phyloP scores from a whole-genome alignment of 352 stramenopile genomes.

The Phytophthora brassicae region DNA sequence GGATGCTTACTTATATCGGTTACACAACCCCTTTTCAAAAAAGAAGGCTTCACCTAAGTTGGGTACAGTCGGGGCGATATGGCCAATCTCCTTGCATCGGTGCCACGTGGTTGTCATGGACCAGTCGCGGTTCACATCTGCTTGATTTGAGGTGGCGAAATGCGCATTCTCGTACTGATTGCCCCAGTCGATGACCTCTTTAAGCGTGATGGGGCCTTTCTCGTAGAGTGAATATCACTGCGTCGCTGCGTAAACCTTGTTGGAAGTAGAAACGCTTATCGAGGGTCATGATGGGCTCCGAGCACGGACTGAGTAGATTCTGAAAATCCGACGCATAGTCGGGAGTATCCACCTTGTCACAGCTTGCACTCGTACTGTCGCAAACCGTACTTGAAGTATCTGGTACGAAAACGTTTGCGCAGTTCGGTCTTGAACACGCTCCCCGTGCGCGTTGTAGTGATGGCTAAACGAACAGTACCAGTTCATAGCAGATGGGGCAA shows the following conservation, averaged over 20 bases:
- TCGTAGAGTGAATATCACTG: too few relatives aligned
- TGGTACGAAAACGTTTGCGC: too few relatives aligned
- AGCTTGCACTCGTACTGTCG: too few relatives aligned
- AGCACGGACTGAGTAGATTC: too few relatives aligned
- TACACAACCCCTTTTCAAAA: background rate
- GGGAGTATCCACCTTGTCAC: too few relatives aligned
- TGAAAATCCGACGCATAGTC: too few relatives aligned
- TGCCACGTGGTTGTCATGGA: background rate
- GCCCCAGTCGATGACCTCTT: background rate
- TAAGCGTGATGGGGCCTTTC: background rate
- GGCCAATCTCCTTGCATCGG: background rate
- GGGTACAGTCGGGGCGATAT: background rate
- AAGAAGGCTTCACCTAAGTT: background rate
- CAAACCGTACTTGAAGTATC: too few relatives aligned
- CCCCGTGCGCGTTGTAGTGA: background rate
- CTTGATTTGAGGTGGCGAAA: background rate
- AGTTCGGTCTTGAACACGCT: background rate
- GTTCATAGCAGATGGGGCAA: background rate
- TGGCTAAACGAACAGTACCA: background rate
- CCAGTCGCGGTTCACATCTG: background rate
- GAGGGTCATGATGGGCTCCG: too few relatives aligned
- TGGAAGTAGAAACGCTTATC: background rate
- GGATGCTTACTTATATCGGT: background rate
- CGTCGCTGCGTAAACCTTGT: background rate
- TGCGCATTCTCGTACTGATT: background rate